Base-by-base conservation (phyloP, 2,329 filamentous ascomycete genomes). In the Hypoxylon sp. region DNA sequence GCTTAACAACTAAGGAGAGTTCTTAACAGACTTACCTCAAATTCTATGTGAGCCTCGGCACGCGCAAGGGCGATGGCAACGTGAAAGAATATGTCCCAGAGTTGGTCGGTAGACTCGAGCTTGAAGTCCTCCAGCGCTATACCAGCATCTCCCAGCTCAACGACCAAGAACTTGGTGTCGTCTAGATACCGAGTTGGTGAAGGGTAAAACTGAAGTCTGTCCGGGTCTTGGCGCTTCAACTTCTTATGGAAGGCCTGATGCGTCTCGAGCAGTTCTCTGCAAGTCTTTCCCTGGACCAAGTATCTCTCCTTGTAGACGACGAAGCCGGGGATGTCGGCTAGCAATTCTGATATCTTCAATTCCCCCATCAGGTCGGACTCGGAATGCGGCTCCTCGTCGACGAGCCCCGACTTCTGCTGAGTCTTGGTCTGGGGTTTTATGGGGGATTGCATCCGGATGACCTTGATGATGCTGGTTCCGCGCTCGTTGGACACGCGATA, bases 261-360 rank as follows among this genome's bases (percentile, higher is more conserved):
- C n/a, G 86, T 87, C 61, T 85, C 80, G 1, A 86, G 74, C 23
- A 88, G 72, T 13, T 77, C 76, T 46, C 75, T 77, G 3, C 83
- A 79, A 0, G 83, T 78, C 58, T 80, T 82, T 0, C 86, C 86
- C 64, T 79, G 75, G 1, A 88, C 82, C 24, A 88, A 73, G 55
- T 87, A 86, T 6, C 83, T 78, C 68, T 87, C 84, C 70, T 88
- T 88, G 75, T 88, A 88, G 15, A 85, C 78, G 26, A 88, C 84
- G 58, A 88, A 88, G 0, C 86, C 86, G 0, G 85, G 85, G 10
- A 88, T 82, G 58, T 86, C 84, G 15, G 85, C 83, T 15, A 88
- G 74, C 75, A 81, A 83, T 68, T 88, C 85, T 2, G 86, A 88
- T 41, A 88, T 87, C 45, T 79, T 77, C 18, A 88, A 75, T 67